Percentiles rank a stretch among this genome's conserved stretches.
Conservation (phyloP, 208 protist genomes). For the Naegleria fowleri region DNA sequence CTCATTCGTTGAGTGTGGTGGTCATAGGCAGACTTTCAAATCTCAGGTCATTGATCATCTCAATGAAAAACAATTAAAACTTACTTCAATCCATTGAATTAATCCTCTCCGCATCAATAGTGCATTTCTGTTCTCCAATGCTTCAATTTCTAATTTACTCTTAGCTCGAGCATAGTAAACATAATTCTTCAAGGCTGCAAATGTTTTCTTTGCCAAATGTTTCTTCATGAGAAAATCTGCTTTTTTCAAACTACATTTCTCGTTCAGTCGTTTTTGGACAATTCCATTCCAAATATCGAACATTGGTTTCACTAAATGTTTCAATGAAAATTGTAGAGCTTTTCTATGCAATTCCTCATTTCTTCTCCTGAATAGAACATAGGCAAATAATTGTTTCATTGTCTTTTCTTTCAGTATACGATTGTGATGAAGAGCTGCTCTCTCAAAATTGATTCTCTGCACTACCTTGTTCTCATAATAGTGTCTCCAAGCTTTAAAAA, state of each 20-base stretch:
- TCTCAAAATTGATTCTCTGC: neutral
- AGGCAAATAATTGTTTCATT: neutral
- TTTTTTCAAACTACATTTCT: neutral
- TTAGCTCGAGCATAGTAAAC: neutral
- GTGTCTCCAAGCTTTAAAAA: neutral
- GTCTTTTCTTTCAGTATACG: neutral
- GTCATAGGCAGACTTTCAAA: neutral
- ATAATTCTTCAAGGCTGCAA: neutral
- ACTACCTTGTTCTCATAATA: neutral
- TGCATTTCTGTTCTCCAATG: neutral
- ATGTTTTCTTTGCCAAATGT: neutral
- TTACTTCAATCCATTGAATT: neutral
- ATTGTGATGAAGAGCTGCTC: neutral
- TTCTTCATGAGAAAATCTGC: neutral
- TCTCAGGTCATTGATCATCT: too few species aligned
- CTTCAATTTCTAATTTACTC: neutral
- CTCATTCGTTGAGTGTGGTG: neutral
- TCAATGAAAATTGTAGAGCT: neutral
- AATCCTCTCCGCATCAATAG: neutral
- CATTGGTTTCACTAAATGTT: neutral
- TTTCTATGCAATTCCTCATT: neutral
- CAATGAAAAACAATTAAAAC: too few species aligned
- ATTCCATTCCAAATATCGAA: neutral
- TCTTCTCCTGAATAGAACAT: neutral
- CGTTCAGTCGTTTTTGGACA: neutral